Evolutionary conservation across 371 early-diverging fungal species (phyloP), one percentile per base, ranked within the genome.

Genomic region (Blyttiomyces sp.): DNA sequence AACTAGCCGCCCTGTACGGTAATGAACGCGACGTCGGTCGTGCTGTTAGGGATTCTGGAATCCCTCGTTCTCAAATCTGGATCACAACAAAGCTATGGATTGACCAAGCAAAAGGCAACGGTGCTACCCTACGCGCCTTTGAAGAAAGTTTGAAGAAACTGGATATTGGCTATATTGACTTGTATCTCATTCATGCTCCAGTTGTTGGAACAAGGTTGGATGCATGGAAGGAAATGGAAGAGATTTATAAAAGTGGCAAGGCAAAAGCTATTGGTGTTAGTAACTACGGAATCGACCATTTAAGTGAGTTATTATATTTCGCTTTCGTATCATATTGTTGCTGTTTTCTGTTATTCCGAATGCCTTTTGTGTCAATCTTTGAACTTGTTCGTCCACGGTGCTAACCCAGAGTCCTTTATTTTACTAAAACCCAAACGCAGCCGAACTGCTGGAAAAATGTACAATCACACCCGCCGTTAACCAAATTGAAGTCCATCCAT

Each of bases 401-500:
- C 11, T 39, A 39, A 39, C 39, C 11, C 11, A 39, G 13, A 39
- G 11, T 11, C 39, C 11, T 39, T 39, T 39, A 39, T n/a, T n/a
- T n/a, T n/a, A 39, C 11, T n/a, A 39, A 11, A 39, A 11, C 11
- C 39, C 11, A 39, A 11, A 39, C 39, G n/a, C 11, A 39, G 57
- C 45, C 43, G 57, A 57, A 26, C 53, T 59, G 5, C 43, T 51
- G 16, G 27, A 42, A 13, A 24, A 43, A 6, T 45, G 48, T n/a
- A 48, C 16, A 6, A 85, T 88, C 49, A 76, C 77, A 44, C 90
- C 90, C 49, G 76, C 83, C 26, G 84, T 82, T 58, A 73, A 49
- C 61, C 90, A 93, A 74, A 78, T 91, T 54, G 96, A 96, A 75
- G 64, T 94, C 13, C 93, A 96, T 65, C 95, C 96, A 43, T 92